Evolutionary conservation across 1,284 basidiomycete genomes (phyloP).

Genomic region (Inonotus obliquus): DNA sequence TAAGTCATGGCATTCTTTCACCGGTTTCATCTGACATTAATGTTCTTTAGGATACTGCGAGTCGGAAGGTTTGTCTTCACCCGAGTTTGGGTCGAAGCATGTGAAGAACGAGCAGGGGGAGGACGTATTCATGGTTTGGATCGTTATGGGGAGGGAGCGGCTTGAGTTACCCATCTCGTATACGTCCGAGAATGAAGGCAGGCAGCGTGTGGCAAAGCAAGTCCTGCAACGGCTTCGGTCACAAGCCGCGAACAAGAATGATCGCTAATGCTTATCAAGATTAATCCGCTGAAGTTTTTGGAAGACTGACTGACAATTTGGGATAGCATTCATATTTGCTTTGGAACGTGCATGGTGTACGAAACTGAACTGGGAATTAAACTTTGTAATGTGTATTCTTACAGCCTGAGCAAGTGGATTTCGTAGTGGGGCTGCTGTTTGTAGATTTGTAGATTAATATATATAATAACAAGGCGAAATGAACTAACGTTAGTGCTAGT

Average conservation of each 20-base stretch:
- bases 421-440: no score
- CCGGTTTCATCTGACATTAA: neutral
- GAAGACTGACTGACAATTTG: neutral
- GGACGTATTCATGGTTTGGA: conserved; percentile 35
- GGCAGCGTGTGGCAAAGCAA: conserved; percentile 15
- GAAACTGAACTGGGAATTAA: neutral
- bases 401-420: neutral
- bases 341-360: no score
- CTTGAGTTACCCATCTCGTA: conserved; percentile 37
- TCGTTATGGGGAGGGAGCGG: conserved; percentile 37
- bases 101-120: conserved; percentile 21
- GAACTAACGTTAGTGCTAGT: no score
- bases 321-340: neutral
- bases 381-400: neutral
- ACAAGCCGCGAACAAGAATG: neutral
- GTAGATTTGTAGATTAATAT: no score
- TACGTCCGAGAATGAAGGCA: conserved; percentile 23
- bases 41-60: conserved; percentile 32
- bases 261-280: neutral
- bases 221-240: conserved; percentile 15
- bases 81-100: conserved; percentile 31
- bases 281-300: no score
- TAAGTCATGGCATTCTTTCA: conserved; percentile 2
- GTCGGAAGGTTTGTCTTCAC: conserved; percentile 22
- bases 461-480: no score